Percentiles rank a stretch among this genome's conserved stretches.
These are phyloP conservation scores for Pseudogymnoascus sp. DNA, from an alignment of 2,329 filamentous ascomycete genomes.

Conservation along the genomic window DNA sequence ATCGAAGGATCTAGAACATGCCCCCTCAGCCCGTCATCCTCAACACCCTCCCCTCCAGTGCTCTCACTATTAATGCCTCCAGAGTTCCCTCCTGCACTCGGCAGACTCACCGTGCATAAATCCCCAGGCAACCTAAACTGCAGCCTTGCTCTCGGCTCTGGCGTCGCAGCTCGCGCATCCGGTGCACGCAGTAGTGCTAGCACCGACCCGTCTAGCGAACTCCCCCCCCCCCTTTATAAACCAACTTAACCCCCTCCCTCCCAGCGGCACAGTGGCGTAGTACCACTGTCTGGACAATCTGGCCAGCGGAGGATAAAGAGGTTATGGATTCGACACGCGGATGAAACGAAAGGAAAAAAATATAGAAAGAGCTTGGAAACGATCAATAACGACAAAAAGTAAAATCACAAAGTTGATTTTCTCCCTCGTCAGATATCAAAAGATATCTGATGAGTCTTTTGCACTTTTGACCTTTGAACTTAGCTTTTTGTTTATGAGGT, in stretches of 20 bases:
- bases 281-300: constrained; percentile 5
- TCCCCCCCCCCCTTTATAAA: not conserved
- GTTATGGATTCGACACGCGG: not conserved
- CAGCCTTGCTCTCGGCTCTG: not conserved
- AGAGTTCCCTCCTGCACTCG: not conserved
- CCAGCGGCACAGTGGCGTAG: constrained; percentile 2
- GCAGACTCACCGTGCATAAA: not conserved
- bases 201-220: not conserved
- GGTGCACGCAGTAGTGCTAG: not conserved
- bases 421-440: not conserved
- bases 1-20: not conserved
- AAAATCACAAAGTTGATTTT: constrained; percentile 3
- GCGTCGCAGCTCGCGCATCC: not conserved
- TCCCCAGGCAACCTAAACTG: not conserved
- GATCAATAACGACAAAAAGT: not conserved
- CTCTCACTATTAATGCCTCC: not conserved
- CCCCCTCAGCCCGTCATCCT: not conserved
- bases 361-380: not conserved
- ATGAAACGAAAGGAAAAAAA: not conserved
- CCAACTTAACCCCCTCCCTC: not conserved
- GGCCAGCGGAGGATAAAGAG: not conserved
- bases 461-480: not conserved
- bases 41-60: not conserved
- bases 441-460: constrained; percentile 4
- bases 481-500: too few relatives aligned